These are phyloP conservation scores for Verbena officinalis DNA, from an alignment of 257 asterid genomes.

Conservation along the genomic window DNA sequence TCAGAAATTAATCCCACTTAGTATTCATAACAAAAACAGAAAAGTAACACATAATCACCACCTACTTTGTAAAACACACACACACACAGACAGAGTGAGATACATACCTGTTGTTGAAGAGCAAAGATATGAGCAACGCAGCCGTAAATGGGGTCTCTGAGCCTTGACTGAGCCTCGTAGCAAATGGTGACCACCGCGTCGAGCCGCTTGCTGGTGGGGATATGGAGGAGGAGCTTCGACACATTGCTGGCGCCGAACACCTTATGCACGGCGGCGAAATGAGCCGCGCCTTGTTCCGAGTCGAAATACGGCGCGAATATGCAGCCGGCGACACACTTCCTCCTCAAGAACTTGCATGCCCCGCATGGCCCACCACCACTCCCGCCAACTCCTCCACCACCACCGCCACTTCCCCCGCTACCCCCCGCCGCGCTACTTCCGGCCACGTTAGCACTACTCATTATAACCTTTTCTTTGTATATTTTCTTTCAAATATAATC, in stretches of 20 bases:
- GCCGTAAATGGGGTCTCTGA: constrained; percentile 90
- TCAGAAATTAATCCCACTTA: not conserved
- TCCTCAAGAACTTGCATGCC: constrained; percentile 95
- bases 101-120: constrained; percentile 95
- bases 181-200: constrained; percentile 91
- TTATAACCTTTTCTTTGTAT: not conserved
- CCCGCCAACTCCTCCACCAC: constrained; percentile 34
- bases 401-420: constrained; percentile 32
- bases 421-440: constrained; percentile 41
- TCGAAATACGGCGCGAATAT: constrained; percentile 94
- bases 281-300: constrained; percentile 96
- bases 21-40: not conserved
- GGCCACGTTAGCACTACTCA: constrained; percentile 50
- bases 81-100: not conserved
- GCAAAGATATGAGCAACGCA: constrained; percentile 87
- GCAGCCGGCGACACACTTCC: constrained; percentile 89
- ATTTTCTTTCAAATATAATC: not conserved
- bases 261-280: constrained; percentile 96
- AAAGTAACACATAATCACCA: not conserved
- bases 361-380: constrained; percentile 91
- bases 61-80: too few relatives aligned
- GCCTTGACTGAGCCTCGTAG: constrained; percentile 89
- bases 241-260: constrained; percentile 98
- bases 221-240: constrained; percentile 81
- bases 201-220: constrained; percentile 72